Percentiles rank a stretch among this genome's conserved stretches.
Conservation (phyloP, 352 stramenopile species). For the Pythium oligandrum region DNA sequence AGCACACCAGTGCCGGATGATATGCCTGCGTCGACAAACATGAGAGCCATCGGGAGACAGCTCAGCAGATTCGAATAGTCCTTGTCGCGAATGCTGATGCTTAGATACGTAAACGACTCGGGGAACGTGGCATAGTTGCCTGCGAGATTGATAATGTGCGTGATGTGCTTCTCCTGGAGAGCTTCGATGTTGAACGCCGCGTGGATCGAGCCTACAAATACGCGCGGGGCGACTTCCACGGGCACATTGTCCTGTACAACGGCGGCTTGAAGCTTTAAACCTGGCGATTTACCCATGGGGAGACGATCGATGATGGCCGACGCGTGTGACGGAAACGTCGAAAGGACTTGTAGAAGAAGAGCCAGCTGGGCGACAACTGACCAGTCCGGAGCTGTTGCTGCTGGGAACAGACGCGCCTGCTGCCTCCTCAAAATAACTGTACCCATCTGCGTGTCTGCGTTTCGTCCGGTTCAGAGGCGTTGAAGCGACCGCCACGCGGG, state of each 20-base stretch:
- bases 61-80: slow-evolving; percentile 87
- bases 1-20: slow-evolving; percentile 54
- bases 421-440: no score
- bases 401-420: no score
- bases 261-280: slow-evolving; percentile 52
- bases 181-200: slow-evolving; percentile 83
- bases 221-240: slow-evolving; percentile 44
- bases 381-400: no score
- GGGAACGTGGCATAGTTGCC: slow-evolving; percentile 86
- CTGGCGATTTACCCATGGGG: slow-evolving; percentile 50
- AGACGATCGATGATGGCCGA: no score
- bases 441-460: no score
- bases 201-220: slow-evolving; percentile 88
- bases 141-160: slow-evolving; percentile 85
- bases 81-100: slow-evolving; percentile 86
- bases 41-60: slow-evolving; percentile 61
- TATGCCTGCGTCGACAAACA: slow-evolving; percentile 80
- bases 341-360: no score
- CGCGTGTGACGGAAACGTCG: no score
- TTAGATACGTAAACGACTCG: slow-evolving; percentile 86
- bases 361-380: no score
- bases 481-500: no score
- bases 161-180: slow-evolving; percentile 69
- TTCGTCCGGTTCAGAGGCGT: no score
- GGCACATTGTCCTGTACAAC: slow-evolving; percentile 86